Evolutionary conservation across 148 eudicot species (phyloP).

Genomic region (Spergularia marina): DNA sequence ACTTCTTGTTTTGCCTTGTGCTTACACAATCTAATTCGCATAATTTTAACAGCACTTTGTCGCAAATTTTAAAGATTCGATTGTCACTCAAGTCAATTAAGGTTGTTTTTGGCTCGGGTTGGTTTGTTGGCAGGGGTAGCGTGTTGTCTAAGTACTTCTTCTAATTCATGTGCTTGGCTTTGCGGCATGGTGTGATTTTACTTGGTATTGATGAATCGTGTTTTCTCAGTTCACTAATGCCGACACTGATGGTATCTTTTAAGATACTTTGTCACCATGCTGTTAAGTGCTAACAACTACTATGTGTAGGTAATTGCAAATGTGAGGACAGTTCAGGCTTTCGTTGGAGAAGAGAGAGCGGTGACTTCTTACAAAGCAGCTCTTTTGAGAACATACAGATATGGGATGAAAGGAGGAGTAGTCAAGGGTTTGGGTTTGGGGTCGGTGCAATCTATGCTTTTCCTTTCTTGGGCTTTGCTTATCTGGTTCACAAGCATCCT

Average conservation of each 20-base stretch:
- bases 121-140: no score
- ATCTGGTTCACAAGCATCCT: constrained; percentile 62
- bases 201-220: background rate
- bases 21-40: background rate
- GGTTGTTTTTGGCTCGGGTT: background rate
- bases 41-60: background rate
- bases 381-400: constrained; percentile 41
- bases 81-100: background rate
- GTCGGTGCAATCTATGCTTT: constrained; percentile 41
- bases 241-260: background rate
- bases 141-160: no score
- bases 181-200: background rate
- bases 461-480: constrained; percentile 64
- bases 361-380: constrained; percentile 40
- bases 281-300: background rate
- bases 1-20: no score
- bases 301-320: constrained; percentile 49
- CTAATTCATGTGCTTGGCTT: no score
- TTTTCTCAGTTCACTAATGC: no score
- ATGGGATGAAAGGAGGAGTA: constrained; percentile 55
- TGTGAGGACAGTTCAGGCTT: constrained; percentile 59
- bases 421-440: constrained; percentile 71
- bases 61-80: background rate
- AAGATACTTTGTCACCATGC: background rate
- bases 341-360: constrained; percentile 58